These are phyloP conservation scores for Arachis hypogaea DNA, from an alignment of 306 rosid genomes.

Conservation along the genomic window DNA sequence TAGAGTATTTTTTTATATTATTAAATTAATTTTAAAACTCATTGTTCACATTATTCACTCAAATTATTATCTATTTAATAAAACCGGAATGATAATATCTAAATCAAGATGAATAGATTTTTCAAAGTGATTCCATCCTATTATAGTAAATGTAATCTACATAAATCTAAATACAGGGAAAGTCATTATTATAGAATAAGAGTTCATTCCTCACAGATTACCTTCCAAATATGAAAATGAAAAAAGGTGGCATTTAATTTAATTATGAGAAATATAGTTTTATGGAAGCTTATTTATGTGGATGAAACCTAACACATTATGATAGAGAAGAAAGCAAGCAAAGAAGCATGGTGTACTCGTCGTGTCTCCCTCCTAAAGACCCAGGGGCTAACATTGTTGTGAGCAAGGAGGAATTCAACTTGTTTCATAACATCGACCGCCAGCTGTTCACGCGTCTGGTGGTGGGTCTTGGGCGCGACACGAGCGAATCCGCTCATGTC, in stretches of 20 bases:
- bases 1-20: no score
- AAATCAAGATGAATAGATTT: background rate
- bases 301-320: background rate
- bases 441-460: conserved; percentile 55
- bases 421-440: conserved; percentile 66
- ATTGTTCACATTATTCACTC: no score
- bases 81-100: background rate
- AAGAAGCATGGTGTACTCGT: conserved; percentile 16
- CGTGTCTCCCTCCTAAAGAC: background rate
- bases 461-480: conserved; percentile 46
- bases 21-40: no score
- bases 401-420: conserved; percentile 52
- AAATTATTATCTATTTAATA: no score
- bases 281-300: background rate
- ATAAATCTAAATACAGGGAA: background rate
- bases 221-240: background rate
- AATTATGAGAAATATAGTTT: background rate
- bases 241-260: background rate
- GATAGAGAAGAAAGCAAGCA: background rate
- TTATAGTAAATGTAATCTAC: background rate
- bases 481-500: conserved; percentile 43
- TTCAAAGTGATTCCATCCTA: background rate
- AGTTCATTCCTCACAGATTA: background rate
- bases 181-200: background rate
- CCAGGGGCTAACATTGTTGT: conserved; percentile 10